A percentile compares a stretch with the other conserved stretches of the same genome.
Evolutionary conservation across 768 basidiomycete genomes (phyloP).

Genomic region (Paxillus rubicundulus): DNA sequence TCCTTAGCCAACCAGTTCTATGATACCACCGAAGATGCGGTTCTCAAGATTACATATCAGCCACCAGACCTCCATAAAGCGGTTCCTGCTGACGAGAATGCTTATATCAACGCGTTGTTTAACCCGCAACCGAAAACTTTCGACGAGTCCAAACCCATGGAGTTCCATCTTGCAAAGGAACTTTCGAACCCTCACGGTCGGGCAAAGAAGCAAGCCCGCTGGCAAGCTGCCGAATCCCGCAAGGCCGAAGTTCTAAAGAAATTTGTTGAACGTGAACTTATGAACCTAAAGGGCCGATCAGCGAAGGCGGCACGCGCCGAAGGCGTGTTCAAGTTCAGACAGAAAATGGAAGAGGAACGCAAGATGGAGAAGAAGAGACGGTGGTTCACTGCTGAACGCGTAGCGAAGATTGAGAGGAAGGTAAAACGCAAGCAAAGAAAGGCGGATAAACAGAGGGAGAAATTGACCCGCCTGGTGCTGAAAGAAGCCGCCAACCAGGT

Average conservation of each 20-base stretch:
- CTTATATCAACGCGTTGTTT: constrained; percentile 54
- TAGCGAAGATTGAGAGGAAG: constrained; percentile 38
- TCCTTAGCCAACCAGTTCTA: constrained; percentile 41
- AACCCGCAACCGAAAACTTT: constrained; percentile 42
- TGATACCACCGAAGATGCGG: constrained; percentile 62
- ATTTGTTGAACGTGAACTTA: constrained; percentile 52
- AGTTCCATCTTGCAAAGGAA: constrained; percentile 63
- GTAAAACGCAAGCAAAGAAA: constrained; percentile 43
- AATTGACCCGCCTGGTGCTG: constrained; percentile 50
- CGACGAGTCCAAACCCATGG: constrained; percentile 57
- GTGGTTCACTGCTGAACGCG: constrained; percentile 38
- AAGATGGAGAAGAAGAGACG: constrained; percentile 61
- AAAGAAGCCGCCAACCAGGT: constrained; percentile 58
- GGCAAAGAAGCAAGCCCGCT: constrained; percentile 77
- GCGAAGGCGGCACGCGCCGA: constrained; percentile 65
- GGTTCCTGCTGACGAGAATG: constrained; percentile 46
- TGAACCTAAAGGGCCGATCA: constrained; percentile 58
- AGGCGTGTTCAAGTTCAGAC: constrained; percentile 71
- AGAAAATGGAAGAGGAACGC: constrained; percentile 54
- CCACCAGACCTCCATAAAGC: constrained; percentile 47
- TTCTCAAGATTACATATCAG: constrained; percentile 68
- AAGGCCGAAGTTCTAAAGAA: constrained; percentile 50
- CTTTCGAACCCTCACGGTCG: constrained; percentile 80
- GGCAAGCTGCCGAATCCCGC: constrained; percentile 55
- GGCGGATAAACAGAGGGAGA: constrained; percentile 48